phyloP scores from a whole-genome alignment of 805 yeast species.

The Candida gorgasii region DNA sequence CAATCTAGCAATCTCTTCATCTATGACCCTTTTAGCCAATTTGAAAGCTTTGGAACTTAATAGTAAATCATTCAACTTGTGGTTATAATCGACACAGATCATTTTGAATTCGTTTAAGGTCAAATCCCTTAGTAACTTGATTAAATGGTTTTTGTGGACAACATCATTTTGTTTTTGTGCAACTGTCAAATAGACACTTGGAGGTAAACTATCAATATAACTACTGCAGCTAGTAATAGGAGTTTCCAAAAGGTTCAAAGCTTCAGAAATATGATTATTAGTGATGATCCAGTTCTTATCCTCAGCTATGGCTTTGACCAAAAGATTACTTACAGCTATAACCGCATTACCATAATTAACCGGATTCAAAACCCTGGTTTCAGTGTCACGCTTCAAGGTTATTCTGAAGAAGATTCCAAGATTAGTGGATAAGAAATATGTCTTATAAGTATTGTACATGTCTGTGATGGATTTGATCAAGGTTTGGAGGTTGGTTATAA shows the following conservation, averaged over 20 bases:
- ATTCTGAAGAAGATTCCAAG: conserved; percentile 37
- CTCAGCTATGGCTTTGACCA: conserved; percentile 62
- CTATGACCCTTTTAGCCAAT: conserved; percentile 73
- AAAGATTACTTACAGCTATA: conserved; percentile 57
- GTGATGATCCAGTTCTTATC: conserved; percentile 58
- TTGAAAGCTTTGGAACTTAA: conserved; percentile 63
- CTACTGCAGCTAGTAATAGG: conserved; percentile 48
- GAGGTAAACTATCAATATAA: conserved; percentile 42
- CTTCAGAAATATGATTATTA: conserved; percentile 55
- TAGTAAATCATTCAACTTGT: conserved; percentile 61
- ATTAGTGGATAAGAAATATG: conserved; percentile 30
- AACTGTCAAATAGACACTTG: conserved; percentile 46
- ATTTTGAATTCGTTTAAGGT: conserved; percentile 64
- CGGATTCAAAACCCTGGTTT: conserved; percentile 60
- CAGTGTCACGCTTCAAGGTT: conserved; percentile 54
- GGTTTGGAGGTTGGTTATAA: conserved; percentile 15
- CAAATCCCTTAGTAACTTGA: conserved; percentile 61
- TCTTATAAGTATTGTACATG: conserved; percentile 18
- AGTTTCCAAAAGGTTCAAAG: conserved; percentile 57
- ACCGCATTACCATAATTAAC: conserved; percentile 62
- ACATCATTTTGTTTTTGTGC: conserved; percentile 19
- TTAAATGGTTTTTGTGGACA: conserved; percentile 34
- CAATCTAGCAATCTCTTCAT: conserved; percentile 50
- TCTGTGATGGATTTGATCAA: conserved; percentile 5
- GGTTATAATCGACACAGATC: conserved; percentile 63